Percentiles rank a stretch among this genome's conserved stretches.
Evolutionary conservation across 345 rosid genomes (phyloP).

Genomic region (Gossypium stocksii): DNA sequence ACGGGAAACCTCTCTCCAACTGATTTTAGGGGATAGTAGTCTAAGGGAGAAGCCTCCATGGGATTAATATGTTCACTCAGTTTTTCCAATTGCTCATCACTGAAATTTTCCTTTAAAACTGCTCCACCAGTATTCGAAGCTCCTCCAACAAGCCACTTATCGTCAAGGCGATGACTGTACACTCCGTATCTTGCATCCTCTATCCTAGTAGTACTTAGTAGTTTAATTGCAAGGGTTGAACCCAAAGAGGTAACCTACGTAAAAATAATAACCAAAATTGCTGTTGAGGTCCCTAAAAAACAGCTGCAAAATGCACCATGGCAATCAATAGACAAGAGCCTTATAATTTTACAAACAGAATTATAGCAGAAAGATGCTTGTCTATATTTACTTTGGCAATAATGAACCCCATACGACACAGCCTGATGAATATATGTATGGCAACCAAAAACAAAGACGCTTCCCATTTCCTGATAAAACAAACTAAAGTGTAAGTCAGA

Average conservation of each 20-base stretch:
- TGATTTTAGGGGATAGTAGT: constrained; percentile 73
- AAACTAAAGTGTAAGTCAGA: constrained; percentile 7
- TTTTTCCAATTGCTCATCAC: constrained; percentile 60
- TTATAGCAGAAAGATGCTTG: background rate
- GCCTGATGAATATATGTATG: background rate
- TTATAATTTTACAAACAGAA: constrained; percentile 3
- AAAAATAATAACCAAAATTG: background rate
- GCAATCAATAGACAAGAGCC: background rate
- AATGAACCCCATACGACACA: background rate
- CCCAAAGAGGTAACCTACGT: constrained; percentile 86
- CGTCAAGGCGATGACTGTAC: constrained; percentile 90
- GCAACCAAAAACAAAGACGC: background rate
- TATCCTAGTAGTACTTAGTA: constrained; percentile 69
- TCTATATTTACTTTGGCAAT: background rate
- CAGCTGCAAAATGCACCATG: background rate
- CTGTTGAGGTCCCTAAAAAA: background rate
- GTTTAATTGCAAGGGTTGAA: constrained; percentile 85
- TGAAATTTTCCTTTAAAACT: constrained; percentile 72
- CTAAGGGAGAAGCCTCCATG: constrained; percentile 45
- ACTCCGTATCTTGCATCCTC: constrained; percentile 94
- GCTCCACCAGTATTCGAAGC: constrained; percentile 99
- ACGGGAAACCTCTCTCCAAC: constrained; percentile 84
- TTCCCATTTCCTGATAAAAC: background rate
- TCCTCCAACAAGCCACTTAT: constrained; percentile 97
- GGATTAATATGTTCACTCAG: constrained; percentile 73